Percentiles rank a stretch among this genome's conserved stretches.
These are phyloP conservation scores for Cladosporium sp. DNA, from an alignment of 2,329 filamentous ascomycete species.

Conservation along the genomic window DNA sequence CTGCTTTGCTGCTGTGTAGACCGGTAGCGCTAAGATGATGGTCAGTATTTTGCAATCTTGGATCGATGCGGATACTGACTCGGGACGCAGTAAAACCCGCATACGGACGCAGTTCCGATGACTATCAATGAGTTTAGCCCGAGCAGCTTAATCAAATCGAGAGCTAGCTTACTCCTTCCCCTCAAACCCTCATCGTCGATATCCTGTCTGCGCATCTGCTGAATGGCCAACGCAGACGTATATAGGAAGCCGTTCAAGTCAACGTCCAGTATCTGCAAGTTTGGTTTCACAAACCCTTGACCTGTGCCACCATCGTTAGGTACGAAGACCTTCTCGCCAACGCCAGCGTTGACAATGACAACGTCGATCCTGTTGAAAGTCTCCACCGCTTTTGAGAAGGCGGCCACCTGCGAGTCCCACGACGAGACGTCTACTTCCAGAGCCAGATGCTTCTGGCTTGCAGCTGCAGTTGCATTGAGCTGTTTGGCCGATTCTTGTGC, in stretches of 20 bases:
- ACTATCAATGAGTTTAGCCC: not conserved
- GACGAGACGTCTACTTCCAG: conserved; percentile 29
- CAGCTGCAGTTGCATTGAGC: not conserved
- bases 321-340: conserved; percentile 36
- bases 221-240: conserved; percentile 36
- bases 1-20: conserved; percentile 41
- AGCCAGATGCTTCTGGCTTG: conserved; percentile 20
- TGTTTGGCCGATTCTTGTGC: conserved; percentile 22
- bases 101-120: conserved; percentile 32
- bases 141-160: not conserved
- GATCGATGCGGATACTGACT: conserved; percentile 17
- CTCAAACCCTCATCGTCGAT: conserved; percentile 27
- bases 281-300: conserved; percentile 32
- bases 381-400: conserved; percentile 32
- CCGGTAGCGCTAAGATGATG: conserved; percentile 27
- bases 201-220: conserved; percentile 40
- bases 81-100: conserved; percentile 38
- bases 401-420: conserved; percentile 33
- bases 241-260: conserved; percentile 40
- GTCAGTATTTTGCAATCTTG: not conserved
- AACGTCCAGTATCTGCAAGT: conserved; percentile 35
- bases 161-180: conserved; percentile 33
- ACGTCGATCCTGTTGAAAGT: conserved; percentile 32
- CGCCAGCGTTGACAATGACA: conserved; percentile 37
- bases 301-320: conserved; percentile 18